Percentiles rank a stretch among this genome's conserved stretches.
phyloP scores from a whole-genome alignment of 257 asterid species.

The Nicotiana sylvestris region DNA sequence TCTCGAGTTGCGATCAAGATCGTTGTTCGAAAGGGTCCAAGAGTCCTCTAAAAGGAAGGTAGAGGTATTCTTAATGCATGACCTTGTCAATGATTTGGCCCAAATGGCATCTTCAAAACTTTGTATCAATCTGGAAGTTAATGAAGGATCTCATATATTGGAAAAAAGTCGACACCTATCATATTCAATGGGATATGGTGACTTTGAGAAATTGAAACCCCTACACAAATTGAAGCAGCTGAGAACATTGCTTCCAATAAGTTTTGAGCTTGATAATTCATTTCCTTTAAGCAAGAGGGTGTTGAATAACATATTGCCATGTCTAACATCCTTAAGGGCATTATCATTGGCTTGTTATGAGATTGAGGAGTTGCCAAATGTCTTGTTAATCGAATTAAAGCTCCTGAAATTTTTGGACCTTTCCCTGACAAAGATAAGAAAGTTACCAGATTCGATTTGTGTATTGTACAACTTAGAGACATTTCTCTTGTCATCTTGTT shows the following conservation, averaged over 20 bases:
- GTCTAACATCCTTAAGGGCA: neutral
- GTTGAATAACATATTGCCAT: neutral
- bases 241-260: conserved; percentile 11
- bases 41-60: neutral
- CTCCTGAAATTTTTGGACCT: neutral
- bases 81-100: conserved; percentile 15
- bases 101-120: neutral
- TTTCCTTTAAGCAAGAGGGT: neutral
- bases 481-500: neutral
- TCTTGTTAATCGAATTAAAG: neutral
- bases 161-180: neutral
- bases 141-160: too few species aligned
- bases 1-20: neutral
- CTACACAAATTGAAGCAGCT: neutral
- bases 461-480: conserved; percentile 8
- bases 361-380: neutral
- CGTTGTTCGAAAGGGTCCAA: neutral
- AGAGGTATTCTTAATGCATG: conserved; percentile 3
- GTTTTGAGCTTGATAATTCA: too few species aligned
- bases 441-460: neutral
- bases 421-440: neutral
- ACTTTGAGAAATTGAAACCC: neutral
- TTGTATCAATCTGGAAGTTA: neutral
- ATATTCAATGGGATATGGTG: neutral
- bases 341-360: neutral